These are phyloP conservation scores for Rugosomyces carneus DNA, from an alignment of 1,284 basidiomycete species.

Conservation along the genomic window DNA sequence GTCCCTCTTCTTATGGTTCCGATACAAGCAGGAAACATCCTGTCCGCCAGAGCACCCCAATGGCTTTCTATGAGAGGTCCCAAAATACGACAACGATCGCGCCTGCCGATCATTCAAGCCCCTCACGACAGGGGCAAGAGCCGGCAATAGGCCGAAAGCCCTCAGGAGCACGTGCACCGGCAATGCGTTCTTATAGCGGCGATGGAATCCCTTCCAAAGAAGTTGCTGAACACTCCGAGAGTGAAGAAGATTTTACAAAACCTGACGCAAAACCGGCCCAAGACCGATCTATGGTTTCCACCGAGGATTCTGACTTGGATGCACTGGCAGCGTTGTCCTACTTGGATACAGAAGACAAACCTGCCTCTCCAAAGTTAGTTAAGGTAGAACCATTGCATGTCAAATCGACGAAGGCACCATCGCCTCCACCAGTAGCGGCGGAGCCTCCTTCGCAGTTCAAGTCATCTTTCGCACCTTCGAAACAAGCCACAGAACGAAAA, in stretches of 20 bases:
- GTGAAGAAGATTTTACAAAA: slow-evolving; percentile 19
- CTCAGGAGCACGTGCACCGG: slow-evolving; percentile 79
- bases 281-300: slow-evolving; percentile 15
- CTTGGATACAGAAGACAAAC: slow-evolving; percentile 45
- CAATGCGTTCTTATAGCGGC: slow-evolving; percentile 30
- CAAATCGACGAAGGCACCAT: slow-evolving; percentile 18
- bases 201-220: slow-evolving; percentile 26
- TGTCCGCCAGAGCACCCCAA: slow-evolving; percentile 32
- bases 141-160: slow-evolving; percentile 63
- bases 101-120: slow-evolving; percentile 20
- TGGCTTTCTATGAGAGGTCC: slow-evolving; percentile 28
- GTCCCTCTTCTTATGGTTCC: slow-evolving; percentile 12
- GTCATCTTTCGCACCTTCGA: slow-evolving; percentile 83
- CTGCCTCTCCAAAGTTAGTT: slow-evolving; percentile 16
- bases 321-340: slow-evolving; percentile 74
- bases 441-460: slow-evolving; percentile 40
- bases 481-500: slow-evolving; percentile 75
- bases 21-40: slow-evolving; percentile 14
- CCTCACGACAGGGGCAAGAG: slow-evolving; percentile 29
- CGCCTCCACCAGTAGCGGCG: slow-evolving; percentile 23
- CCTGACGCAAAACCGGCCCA: slow-evolving; percentile 8
- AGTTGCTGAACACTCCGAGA: slow-evolving; percentile 27
- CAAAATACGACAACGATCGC: slow-evolving; percentile 8
- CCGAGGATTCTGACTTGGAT: slow-evolving; percentile 55
- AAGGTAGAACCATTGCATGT: slow-evolving; percentile 26